Percentiles rank a stretch among this genome's conserved stretches.
These are phyloP conservation scores for Ceratobasidium sp. DNA, from an alignment of 1,284 basidiomycete genomes.

Conservation along the genomic window DNA sequence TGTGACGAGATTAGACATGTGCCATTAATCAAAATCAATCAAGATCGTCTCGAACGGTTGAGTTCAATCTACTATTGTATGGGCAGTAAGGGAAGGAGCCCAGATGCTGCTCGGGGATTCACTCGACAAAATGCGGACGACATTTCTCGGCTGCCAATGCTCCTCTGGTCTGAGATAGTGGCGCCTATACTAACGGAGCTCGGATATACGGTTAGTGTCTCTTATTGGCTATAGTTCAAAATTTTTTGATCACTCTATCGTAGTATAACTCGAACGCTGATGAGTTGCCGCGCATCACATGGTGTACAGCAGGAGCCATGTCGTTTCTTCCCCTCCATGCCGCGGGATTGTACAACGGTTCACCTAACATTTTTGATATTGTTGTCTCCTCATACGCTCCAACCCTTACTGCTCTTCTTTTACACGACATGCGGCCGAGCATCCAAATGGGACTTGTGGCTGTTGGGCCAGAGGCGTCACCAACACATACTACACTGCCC, in stretches of 20 bases:
- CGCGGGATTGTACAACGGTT: conserved; percentile 43
- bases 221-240: background rate
- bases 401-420: conserved; percentile 41
- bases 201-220: background rate
- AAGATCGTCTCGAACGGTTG: background rate
- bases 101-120: background rate
- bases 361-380: conserved; percentile 40
- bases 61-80: no score
- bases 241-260: background rate
- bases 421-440: no score
- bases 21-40: background rate
- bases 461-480: conserved; percentile 9
- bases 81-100: background rate
- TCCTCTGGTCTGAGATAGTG: conserved; percentile 23
- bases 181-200: conserved; percentile 26
- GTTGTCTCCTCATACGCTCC: conserved; percentile 47
- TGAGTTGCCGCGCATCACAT: conserved; percentile 40
- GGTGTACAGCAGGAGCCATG: conserved; percentile 42
- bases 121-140: background rate
- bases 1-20: background rate
- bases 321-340: conserved; percentile 47
- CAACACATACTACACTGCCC: background rate
- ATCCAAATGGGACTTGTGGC: background rate
- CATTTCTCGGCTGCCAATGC: background rate
- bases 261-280: background rate